Conservation (phyloP, 345 rosid genomes). For the Citrus reticulata region DNA sequence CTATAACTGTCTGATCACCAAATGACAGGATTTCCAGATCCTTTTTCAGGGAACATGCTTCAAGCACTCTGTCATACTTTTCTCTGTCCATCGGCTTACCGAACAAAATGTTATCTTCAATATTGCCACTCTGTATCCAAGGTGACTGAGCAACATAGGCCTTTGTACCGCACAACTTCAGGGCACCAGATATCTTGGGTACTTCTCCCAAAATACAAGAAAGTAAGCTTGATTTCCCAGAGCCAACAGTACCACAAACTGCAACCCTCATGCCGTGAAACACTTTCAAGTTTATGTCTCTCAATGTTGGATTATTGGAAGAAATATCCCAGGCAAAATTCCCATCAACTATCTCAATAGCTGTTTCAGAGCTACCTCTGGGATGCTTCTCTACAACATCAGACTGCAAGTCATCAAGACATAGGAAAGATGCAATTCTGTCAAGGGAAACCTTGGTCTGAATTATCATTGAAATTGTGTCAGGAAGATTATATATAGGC, state of each 20-base stretch:
- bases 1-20: constrained; percentile 82
- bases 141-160: constrained; percentile 85
- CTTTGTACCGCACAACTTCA: constrained; percentile 60
- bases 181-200: constrained; percentile 56
- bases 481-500: constrained; percentile 60
- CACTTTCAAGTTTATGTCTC: constrained; percentile 48
- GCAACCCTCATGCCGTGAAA: constrained; percentile 63
- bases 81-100: constrained; percentile 69
- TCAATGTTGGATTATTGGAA: constrained; percentile 42
- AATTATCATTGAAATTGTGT: constrained; percentile 54
- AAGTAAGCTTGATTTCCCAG: constrained; percentile 77
- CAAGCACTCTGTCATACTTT: constrained; percentile 54
- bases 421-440: constrained; percentile 57
- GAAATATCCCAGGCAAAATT: constrained; percentile 59
- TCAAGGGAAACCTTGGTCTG: constrained; percentile 73
- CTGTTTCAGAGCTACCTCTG: constrained; percentile 34
- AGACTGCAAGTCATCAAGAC: constrained; percentile 47
- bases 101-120: constrained; percentile 81
- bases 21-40: constrained; percentile 77
- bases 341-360: constrained; percentile 47
- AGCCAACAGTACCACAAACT: constrained; percentile 76
- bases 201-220: constrained; percentile 70
- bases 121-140: constrained; percentile 86
- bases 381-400: constrained; percentile 49
- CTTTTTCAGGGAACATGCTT: constrained; percentile 64